phyloP scores from a whole-genome alignment of 345 rosid genomes.

The Aurinia saxatilis region DNA sequence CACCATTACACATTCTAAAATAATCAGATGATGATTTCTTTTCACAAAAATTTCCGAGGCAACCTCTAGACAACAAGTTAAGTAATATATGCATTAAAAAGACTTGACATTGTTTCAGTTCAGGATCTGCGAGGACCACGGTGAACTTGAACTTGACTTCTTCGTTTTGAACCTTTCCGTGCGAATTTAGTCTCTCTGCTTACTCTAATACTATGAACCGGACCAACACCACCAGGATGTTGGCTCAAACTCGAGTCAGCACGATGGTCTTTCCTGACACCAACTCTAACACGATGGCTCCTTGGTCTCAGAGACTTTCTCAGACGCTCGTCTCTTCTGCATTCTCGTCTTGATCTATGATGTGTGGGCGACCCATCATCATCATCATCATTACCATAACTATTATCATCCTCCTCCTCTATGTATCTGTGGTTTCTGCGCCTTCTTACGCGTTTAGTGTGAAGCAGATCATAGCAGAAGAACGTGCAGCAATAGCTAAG shows the following conservation, averaged over 20 bases:
- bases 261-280: constrained; percentile 26
- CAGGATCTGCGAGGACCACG: constrained; percentile 4
- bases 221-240: constrained; percentile 16
- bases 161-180: constrained; percentile 25
- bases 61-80: neutral
- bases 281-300: constrained; percentile 31
- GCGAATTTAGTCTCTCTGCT: constrained; percentile 39
- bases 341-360: neutral
- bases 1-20: neutral
- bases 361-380: constrained; percentile 1
- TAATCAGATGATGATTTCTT: too few relatives aligned
- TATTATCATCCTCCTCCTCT: neutral
- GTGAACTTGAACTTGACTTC: neutral
- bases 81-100: neutral
- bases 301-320: constrained; percentile 41
- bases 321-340: constrained; percentile 31
- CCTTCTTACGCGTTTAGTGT: constrained; percentile 18
- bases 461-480: constrained; percentile 28
- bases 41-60: too few relatives aligned
- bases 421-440: constrained; percentile 2
- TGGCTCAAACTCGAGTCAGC: constrained; percentile 5
- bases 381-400: neutral
- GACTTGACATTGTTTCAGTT: neutral
- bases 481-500: constrained; percentile 33
- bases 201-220: constrained; percentile 30